These are phyloP conservation scores for Leccinum subtestaceum DNA, from an alignment of 768 basidiomycete species.

Conservation along the genomic window DNA sequence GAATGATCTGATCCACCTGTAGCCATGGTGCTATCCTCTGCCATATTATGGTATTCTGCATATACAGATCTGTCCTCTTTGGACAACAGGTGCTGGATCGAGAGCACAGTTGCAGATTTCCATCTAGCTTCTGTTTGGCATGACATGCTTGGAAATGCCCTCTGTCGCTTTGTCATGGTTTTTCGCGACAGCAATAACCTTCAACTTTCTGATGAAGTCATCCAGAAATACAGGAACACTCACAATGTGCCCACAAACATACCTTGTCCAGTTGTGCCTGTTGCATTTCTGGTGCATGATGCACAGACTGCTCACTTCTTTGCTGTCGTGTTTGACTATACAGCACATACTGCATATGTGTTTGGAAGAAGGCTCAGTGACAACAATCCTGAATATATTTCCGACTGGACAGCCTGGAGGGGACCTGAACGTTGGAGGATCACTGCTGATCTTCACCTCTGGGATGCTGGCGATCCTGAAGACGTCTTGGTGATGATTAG, in stretches of 20 bases:
- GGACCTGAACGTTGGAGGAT: background rate
- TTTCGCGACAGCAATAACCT: background rate
- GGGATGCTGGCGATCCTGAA: background rate
- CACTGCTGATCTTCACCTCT: background rate
- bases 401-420: background rate
- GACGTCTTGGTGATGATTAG: background rate
- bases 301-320: background rate
- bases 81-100: background rate
- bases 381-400: background rate
- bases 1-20: background rate
- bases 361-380: background rate
- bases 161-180: background rate
- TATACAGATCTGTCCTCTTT: background rate
- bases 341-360: background rate
- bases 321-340: background rate
- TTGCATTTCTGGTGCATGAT: background rate
- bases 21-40: conserved; percentile 3
- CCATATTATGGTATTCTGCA: background rate
- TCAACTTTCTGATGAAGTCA: background rate
- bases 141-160: background rate
- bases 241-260: background rate
- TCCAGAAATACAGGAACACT: background rate
- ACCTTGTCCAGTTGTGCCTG: background rate
- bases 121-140: conserved; percentile 6
- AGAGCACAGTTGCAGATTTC: conserved; percentile 2